These are phyloP conservation scores for Microcera coccophila DNA, from an alignment of 2,329 filamentous ascomycete species.

Conservation along the genomic window DNA sequence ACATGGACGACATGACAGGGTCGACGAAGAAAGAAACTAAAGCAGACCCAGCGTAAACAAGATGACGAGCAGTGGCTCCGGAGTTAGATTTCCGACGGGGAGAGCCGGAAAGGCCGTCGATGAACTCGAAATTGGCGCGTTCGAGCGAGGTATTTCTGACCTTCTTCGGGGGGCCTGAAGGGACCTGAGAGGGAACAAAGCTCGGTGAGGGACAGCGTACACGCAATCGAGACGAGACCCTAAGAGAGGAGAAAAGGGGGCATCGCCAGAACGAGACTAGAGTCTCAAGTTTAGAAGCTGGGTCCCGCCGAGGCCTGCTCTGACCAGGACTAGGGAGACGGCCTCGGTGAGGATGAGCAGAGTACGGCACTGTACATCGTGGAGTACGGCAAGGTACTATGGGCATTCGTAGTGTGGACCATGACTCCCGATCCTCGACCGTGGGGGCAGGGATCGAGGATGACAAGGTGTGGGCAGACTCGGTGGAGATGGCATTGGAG, in stretches of 20 bases:
- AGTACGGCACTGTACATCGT: too few species aligned
- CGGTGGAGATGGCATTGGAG: too few species aligned
- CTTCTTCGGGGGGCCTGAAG: not conserved
- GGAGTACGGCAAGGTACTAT: too few species aligned
- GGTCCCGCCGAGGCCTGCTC: too few species aligned
- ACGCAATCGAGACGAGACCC: not conserved
- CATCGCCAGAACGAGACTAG: not conserved
- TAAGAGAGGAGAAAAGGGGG: not conserved
- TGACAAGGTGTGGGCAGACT: too few species aligned
- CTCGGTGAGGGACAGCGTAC: not conserved
- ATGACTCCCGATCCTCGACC: too few species aligned
- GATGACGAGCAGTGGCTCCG: not conserved
- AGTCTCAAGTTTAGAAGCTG: too few species aligned
- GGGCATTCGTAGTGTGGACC: too few species aligned
- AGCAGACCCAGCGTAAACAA: not conserved
- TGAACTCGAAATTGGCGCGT: not conserved
- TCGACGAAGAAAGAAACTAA: constrained; percentile 1
- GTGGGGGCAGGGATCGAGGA: too few species aligned
- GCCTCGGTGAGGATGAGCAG: constrained; percentile 1
- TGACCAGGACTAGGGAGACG: not conserved
- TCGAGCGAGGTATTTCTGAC: not conserved
- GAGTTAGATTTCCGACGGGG: not conserved
- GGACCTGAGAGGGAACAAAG: not conserved
- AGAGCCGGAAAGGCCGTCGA: not conserved
- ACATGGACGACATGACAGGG: constrained; percentile 3